A percentile compares a stretch with the other conserved stretches of the same genome.
Evolutionary conservation across 2,329 filamentous ascomycete species (phyloP).

Genomic region (Talaromyces albobiverticillius): DNA sequence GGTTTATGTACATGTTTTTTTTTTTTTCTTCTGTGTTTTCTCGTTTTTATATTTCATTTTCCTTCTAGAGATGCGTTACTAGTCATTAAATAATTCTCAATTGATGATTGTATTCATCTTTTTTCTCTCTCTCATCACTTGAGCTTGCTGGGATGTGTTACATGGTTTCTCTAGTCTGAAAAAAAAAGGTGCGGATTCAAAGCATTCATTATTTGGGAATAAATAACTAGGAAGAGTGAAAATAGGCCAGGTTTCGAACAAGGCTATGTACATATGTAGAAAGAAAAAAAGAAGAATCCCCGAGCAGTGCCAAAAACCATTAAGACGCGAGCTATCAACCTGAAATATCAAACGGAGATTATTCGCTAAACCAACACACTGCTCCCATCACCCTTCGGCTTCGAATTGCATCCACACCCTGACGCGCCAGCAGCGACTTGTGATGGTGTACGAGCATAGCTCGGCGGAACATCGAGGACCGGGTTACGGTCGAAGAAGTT

Average conservation of each 20-base stretch:
- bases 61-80: not conserved
- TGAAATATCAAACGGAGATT: not conserved
- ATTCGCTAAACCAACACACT: constrained; percentile 12
- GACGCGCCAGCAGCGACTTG: constrained; percentile 54
- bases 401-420: constrained; percentile 35
- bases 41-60: not conserved
- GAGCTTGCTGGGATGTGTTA: too few species aligned
- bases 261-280: constrained; percentile 3
- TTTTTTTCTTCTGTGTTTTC: constrained; percentile 1
- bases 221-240: too few species aligned
- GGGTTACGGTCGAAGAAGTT: constrained; percentile 83
- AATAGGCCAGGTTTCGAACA: too few species aligned
- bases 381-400: constrained; percentile 18
- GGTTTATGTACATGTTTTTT: not conserved
- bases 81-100: not conserved
- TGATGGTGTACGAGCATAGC: constrained; percentile 69
- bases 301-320: not conserved
- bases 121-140: not conserved
- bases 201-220: too few species aligned
- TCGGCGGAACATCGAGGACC: constrained; percentile 75
- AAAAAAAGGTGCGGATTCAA: too few species aligned
- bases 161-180: too few species aligned
- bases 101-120: not conserved
- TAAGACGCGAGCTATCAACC: not conserved
- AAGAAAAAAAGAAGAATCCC: not conserved